Base-by-base conservation (phyloP, 495 filamentous ascomycete genomes). In the Thozetella sp. region DNA sequence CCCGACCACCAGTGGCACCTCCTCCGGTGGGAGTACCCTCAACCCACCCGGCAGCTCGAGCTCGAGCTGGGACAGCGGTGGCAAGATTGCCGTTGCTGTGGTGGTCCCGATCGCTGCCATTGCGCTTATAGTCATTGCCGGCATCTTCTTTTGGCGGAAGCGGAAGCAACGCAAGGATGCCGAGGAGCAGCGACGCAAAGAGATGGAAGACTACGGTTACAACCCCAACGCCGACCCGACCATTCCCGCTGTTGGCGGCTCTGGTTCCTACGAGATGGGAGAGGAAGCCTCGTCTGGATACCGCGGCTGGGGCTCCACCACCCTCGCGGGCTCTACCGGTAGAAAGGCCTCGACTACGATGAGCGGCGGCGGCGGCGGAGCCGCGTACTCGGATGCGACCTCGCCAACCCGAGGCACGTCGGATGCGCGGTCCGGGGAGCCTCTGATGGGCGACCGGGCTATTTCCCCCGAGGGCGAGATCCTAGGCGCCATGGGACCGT, bases 181-280 rank as follows among this genome's bases (percentile, higher is more conserved):
- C n/a, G 91, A 91, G 65, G 95, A 97, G 62, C 86, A 92, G 53
- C 83, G 95, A 55, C 84, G 93, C 56, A 97, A 97, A 73, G 96
- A 98, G 69, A 91, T 97, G 2, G 94, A 97, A 70, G 95, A 97
- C 64, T 97, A 97, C 70, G 89, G 88, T 22, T 97, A 93, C 79
- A 98, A 97, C 69, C 95, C 94, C 9, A 98, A 97, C 73, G 86
- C 92, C 56, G 93, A 97, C 67, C 93, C 95, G 1, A 90, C 90
- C 2, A 75, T 94, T 2, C 92, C 93, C 22, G 82, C 81, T 3
- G 80, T 91, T n/a, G 72, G 67, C 22, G 82, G 76, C 51, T 77
- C 73, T 3, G 84, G 80, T 27, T 76, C 79, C 37, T 91, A 87
- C 66, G 89, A 93, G 66, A 88, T 87, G 84, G 74, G 72, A 51